Evolutionary conservation across 345 rosid species (phyloP).

Genomic region (Populus nigra): DNA sequence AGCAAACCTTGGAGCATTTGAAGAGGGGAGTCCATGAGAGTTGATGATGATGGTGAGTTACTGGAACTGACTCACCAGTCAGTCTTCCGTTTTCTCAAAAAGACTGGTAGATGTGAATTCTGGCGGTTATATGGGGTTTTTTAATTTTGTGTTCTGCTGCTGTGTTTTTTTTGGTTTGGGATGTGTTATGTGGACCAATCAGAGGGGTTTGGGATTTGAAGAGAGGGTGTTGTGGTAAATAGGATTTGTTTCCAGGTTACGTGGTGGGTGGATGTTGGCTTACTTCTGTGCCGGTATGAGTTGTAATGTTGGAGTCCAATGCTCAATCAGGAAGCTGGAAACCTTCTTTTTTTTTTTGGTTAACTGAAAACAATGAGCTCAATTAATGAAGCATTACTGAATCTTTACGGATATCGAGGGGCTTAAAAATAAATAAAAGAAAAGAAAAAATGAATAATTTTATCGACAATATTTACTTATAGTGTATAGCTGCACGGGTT

Average conservation of each 20-base stretch:
- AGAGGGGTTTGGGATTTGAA: not conserved
- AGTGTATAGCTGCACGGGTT: too few relatives aligned
- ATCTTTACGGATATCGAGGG: too few relatives aligned
- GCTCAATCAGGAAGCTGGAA: too few relatives aligned
- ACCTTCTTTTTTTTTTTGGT: too few relatives aligned
- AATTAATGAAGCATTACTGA: too few relatives aligned
- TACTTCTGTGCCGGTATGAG: too few relatives aligned
- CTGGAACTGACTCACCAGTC: not conserved
- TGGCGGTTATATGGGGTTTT: not conserved
- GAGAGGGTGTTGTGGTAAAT: not conserved
- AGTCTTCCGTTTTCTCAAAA: slow-evolving; percentile 1
- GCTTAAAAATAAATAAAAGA: too few relatives aligned
- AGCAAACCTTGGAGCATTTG: not conserved
- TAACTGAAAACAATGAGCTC: too few relatives aligned
- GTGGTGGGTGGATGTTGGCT: not conserved
- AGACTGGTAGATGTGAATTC: slow-evolving; percentile 10
- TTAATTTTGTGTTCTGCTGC: not conserved
- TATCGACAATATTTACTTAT: too few relatives aligned
- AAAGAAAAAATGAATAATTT: too few relatives aligned
- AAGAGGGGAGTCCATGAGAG: slow-evolving; percentile 13
- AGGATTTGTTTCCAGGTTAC: too few relatives aligned
- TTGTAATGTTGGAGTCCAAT: not conserved
- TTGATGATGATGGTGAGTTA: not conserved
- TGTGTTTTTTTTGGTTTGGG: not conserved
- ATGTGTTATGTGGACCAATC: not conserved